phyloP scores from a whole-genome alignment of 1,284 basidiomycete species.

The Boletus sp. region DNA sequence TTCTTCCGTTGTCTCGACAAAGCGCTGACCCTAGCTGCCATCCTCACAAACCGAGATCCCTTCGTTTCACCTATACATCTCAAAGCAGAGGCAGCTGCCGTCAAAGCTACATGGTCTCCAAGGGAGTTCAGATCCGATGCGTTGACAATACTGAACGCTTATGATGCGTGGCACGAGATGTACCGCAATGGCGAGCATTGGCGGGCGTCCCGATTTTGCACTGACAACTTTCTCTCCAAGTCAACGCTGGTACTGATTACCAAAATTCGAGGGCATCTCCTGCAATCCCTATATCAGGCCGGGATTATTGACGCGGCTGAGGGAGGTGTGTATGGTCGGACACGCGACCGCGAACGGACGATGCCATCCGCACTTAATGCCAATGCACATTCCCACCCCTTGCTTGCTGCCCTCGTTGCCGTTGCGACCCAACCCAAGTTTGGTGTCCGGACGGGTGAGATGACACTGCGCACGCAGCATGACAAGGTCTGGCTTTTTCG shows the following conservation, averaged over 20 bases:
- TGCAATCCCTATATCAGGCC: constrained; percentile 76
- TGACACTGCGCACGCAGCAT: constrained; percentile 72
- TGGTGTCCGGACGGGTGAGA: constrained; percentile 78
- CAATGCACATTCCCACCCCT: constrained; percentile 74
- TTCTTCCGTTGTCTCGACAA: constrained; percentile 95
- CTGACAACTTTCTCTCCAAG: constrained; percentile 88
- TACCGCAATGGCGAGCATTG: constrained; percentile 64
- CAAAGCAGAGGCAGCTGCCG: constrained; percentile 60
- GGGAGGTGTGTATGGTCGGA: constrained; percentile 45
- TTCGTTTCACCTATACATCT: constrained; percentile 82
- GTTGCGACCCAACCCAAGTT: constrained; percentile 94
- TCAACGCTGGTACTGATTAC: constrained; percentile 81
- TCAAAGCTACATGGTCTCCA: constrained; percentile 83
- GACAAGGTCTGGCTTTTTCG: constrained; percentile 71
- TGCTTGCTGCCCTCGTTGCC: constrained; percentile 86
- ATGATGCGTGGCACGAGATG: constrained; percentile 77
- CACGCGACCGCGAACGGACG: constrained; percentile 30
- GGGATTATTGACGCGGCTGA: constrained; percentile 81
- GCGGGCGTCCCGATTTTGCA: constrained; percentile 75
- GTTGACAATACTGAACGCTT: constrained; percentile 79
- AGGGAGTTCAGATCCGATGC: constrained; percentile 84
- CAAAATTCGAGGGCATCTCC: constrained; percentile 81
- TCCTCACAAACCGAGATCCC: constrained; percentile 88
- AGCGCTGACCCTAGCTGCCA: constrained; percentile 86
- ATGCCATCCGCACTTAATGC: constrained; percentile 73